A percentile compares a stretch with the other conserved stretches of the same genome.
Conservation (phyloP, 1,139 yeast species). For the Groenewaldozyma auringiensis region DNA sequence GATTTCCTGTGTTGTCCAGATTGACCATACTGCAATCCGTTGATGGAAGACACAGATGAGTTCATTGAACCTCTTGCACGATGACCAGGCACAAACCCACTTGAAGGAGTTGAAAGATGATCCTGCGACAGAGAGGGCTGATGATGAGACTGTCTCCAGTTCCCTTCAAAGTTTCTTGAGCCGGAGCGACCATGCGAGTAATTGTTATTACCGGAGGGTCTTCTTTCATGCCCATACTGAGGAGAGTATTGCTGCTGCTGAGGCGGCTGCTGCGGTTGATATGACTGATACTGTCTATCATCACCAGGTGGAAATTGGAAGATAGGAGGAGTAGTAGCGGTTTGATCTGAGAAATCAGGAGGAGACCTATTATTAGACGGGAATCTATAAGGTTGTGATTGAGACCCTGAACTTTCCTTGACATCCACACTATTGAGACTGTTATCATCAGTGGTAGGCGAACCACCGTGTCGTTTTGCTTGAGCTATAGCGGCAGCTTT, state of each 20-base stretch:
- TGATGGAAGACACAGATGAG: constrained; percentile 56
- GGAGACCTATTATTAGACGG: constrained; percentile 24
- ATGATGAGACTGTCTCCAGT: constrained; percentile 30
- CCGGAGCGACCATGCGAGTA: constrained; percentile 36
- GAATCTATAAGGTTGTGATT: background rate
- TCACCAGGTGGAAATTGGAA: constrained; percentile 39
- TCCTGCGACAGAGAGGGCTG: constrained; percentile 13
- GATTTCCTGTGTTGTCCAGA: constrained; percentile 53
- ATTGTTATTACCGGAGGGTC: constrained; percentile 15
- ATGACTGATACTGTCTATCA: constrained; percentile 14
- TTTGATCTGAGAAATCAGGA: background rate
- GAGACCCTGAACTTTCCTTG: constrained; percentile 16
- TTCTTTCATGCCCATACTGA: constrained; percentile 11
- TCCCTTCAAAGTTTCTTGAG: constrained; percentile 46
- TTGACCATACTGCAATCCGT: constrained; percentile 23
- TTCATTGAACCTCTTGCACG: constrained; percentile 65
- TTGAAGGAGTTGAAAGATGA: constrained; percentile 27
- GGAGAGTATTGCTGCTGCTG: constrained; percentile 12
- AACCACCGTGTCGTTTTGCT: constrained; percentile 29
- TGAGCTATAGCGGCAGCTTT: constrained; percentile 93
- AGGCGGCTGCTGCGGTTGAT: background rate
- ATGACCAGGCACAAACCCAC: constrained; percentile 74
- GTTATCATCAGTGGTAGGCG: constrained; percentile 3
- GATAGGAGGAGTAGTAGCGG: constrained; percentile 8
- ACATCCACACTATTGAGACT: background rate